phyloP scores from a whole-genome alignment of 2,329 filamentous ascomycete genomes.

The Chaetomium sp. region DNA sequence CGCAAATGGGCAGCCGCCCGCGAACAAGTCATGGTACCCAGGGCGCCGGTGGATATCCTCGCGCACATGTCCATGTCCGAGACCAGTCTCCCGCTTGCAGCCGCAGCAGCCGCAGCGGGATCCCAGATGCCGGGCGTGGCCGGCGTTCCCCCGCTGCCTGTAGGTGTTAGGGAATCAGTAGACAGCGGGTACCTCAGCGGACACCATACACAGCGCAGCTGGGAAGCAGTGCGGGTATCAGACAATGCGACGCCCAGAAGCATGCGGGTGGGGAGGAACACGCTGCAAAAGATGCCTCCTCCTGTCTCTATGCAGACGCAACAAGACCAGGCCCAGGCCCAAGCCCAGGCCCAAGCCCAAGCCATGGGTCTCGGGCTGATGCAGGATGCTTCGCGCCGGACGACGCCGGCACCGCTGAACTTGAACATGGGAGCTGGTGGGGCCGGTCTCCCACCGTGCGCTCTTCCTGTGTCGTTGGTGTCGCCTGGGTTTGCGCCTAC shows the following conservation, averaged over 20 bases:
- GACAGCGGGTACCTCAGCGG: conserved; percentile 20
- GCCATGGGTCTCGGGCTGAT: not conserved
- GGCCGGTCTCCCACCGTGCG: conserved; percentile 12
- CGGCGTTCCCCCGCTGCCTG: not conserved
- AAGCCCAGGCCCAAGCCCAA: not conserved
- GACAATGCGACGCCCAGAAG: too few relatives aligned
- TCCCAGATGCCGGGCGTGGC: not conserved
- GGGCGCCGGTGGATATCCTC: not conserved
- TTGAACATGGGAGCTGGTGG: not conserved
- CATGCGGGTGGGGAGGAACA: not conserved
- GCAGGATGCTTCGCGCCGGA: not conserved
- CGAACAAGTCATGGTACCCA: not conserved
- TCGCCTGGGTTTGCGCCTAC: conserved; percentile 10
- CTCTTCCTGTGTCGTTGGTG: conserved; percentile 14
- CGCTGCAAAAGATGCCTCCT: not conserved
- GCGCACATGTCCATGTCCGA: conserved; percentile 10
- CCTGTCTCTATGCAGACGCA: not conserved
- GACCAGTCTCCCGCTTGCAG: not conserved
- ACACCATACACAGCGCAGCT: conserved; percentile 3
- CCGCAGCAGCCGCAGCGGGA: not conserved
- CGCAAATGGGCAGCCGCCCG: conserved; percentile 13
- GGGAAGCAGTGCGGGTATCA: not conserved
- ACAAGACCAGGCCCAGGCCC: not conserved
- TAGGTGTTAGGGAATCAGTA: conserved; percentile 12
- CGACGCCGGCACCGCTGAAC: conserved; percentile 6